Evolutionary conservation across 139 green algal genomes (phyloP).

Genomic region (Micromonas commoda): DNA sequence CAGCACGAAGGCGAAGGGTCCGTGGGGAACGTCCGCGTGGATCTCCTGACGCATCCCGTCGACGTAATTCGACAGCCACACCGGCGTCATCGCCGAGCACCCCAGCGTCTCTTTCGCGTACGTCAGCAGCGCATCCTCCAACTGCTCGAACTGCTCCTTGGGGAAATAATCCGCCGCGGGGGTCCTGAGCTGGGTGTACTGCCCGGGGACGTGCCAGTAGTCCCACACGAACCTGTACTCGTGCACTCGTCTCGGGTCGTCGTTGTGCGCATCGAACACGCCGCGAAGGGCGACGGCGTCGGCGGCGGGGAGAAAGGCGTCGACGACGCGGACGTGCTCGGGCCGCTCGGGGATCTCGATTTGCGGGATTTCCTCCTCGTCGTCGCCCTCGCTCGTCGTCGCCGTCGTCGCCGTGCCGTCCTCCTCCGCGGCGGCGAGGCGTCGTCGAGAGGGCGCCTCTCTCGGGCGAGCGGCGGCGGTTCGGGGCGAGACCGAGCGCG

Average conservation of each 20-base stretch:
- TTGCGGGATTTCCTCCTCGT: not conserved
- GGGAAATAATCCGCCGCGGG: constrained; percentile 58
- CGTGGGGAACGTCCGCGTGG: constrained; percentile 39
- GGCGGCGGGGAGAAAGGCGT: not conserved
- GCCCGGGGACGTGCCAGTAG: constrained; percentile 57
- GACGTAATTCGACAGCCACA: constrained; percentile 76
- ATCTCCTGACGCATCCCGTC: constrained; percentile 42
- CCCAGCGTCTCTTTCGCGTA: constrained; percentile 59
- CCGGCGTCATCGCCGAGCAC: constrained; percentile 66
- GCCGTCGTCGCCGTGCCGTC: not conserved
- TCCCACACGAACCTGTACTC: constrained; percentile 37
- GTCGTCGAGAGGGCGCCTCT: too few relatives aligned
- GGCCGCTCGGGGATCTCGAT: not conserved
- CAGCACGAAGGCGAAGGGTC: constrained; percentile 76
- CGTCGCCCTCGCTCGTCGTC: not conserved
- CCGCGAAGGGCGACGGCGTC: not conserved
- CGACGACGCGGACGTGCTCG: not conserved
- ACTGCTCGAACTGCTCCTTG: constrained; percentile 36
- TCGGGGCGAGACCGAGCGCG: too few relatives aligned
- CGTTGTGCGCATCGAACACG: not conserved
- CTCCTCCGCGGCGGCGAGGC: not conserved
- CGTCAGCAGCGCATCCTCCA: constrained; percentile 60
- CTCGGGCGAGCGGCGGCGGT: too few relatives aligned
- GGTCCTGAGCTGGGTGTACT: constrained; percentile 70
- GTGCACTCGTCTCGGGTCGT: not conserved